These are phyloP conservation scores for Penicillium sp. DNA, from an alignment of 2,329 filamentous ascomycete genomes.

Conservation along the genomic window DNA sequence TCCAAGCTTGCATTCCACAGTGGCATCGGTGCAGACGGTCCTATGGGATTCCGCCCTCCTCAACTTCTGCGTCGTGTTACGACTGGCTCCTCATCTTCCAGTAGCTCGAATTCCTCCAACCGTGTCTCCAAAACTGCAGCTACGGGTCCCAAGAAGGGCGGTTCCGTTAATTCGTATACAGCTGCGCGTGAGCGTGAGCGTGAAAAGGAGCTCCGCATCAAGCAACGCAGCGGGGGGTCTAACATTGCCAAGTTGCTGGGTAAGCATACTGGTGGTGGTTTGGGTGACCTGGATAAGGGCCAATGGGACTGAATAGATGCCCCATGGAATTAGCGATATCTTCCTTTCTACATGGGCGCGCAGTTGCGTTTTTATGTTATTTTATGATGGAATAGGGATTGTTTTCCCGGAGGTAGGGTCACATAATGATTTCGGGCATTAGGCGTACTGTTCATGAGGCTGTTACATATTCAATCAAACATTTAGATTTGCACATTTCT, in stretches of 20 bases:
- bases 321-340: background rate
- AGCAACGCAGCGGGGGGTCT: slow-evolving; percentile 44
- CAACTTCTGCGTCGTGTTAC: slow-evolving; percentile 33
- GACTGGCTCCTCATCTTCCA: slow-evolving; percentile 29
- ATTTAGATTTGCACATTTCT: background rate
- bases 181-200: slow-evolving; percentile 59
- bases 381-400: background rate
- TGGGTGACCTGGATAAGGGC: slow-evolving; percentile 38
- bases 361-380: background rate
- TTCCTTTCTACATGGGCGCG: background rate
- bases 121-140: slow-evolving; percentile 33
- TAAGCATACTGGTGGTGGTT: slow-evolving; percentile 39
- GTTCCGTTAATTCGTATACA: slow-evolving; percentile 57
- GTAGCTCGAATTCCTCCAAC: slow-evolving; percentile 20
- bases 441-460: background rate
- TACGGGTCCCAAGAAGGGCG: slow-evolving; percentile 57
- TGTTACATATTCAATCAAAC: background rate
- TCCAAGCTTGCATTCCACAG: slow-evolving; percentile 37
- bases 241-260: slow-evolving; percentile 39
- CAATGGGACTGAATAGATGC: slow-evolving; percentile 40
- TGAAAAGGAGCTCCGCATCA: slow-evolving; percentile 52
- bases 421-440: background rate
- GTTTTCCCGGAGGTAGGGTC: background rate
- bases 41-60: slow-evolving; percentile 35
- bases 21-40: slow-evolving; percentile 16